A percentile compares a stretch with the other conserved stretches of the same genome.
Conservation (phyloP, 2,329 filamentous ascomycete species). For the Colletotrichum sidae region DNA sequence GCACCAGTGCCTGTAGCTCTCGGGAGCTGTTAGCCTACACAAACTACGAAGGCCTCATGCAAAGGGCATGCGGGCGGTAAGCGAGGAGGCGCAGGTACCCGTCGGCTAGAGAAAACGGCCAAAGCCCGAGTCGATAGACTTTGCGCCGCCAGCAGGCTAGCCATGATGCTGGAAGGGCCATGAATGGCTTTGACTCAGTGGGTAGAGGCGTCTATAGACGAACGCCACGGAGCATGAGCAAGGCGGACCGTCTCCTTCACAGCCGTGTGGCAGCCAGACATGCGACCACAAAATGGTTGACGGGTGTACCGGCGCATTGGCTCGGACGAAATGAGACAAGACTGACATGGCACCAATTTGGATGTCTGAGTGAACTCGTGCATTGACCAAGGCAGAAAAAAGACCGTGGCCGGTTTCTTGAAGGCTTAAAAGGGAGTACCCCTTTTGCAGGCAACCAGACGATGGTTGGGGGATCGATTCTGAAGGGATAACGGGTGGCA, state of each 20-base stretch:
- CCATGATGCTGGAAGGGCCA: not conserved
- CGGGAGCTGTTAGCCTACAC: not conserved
- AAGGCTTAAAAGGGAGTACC: slow-evolving; percentile 17
- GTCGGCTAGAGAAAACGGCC: slow-evolving; percentile 19
- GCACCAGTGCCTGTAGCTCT: not conserved
- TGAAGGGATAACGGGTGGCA: slow-evolving; percentile 4
- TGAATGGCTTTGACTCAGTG: slow-evolving; percentile 1
- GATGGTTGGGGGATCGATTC: not conserved
- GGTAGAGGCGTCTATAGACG: not conserved
- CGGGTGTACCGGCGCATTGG: slow-evolving; percentile 15
- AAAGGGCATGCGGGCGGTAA: slow-evolving; percentile 10
- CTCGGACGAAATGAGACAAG: slow-evolving; percentile 22
- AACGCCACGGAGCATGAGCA: slow-evolving; percentile 19
- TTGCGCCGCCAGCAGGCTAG: slow-evolving; percentile 18
- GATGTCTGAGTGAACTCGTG: not conserved
- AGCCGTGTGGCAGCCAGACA: slow-evolving; percentile 25
- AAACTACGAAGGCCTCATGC: not conserved
- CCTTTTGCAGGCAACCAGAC: slow-evolving; percentile 6
- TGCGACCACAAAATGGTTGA: slow-evolving; percentile 1
- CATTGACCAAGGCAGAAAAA: not conserved
- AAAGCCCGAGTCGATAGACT: slow-evolving; percentile 32
- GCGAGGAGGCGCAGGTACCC: slow-evolving; percentile 34
- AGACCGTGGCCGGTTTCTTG: not conserved
- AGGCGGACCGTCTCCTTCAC: slow-evolving; percentile 16
- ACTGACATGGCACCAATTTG: slow-evolving; percentile 25